A percentile compares a stretch with the other conserved stretches of the same genome.
Conservation (phyloP, 371 early-diverging fungal genomes). For the Mortierella sp. region DNA sequence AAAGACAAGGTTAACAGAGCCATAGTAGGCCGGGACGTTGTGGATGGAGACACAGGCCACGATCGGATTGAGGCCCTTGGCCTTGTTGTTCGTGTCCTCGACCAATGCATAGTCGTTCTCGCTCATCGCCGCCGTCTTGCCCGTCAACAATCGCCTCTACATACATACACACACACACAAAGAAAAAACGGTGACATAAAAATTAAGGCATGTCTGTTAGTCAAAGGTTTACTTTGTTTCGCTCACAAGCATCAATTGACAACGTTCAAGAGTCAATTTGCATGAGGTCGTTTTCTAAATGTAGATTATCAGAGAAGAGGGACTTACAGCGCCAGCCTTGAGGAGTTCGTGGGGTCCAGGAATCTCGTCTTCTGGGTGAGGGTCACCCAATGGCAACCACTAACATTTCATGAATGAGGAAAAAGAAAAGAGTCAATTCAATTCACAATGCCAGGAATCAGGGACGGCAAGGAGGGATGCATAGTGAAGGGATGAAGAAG, state of each 20-base stretch:
- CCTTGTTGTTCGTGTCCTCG: constrained; percentile 31
- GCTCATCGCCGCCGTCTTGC: constrained; percentile 31
- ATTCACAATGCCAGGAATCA: background rate
- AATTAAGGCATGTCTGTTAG: background rate
- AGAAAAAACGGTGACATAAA: background rate
- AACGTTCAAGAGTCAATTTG: background rate
- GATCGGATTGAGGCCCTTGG: constrained; percentile 42
- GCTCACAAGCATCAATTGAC: background rate
- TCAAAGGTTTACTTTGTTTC: background rate
- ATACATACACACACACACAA: background rate
- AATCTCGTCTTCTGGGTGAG: constrained; percentile 17
- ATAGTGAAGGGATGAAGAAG: background rate
- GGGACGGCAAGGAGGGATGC: too few species aligned
- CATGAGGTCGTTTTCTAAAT: background rate
- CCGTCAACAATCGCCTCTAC: constrained; percentile 36
- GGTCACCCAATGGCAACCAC: constrained; percentile 39
- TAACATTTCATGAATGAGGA: background rate
- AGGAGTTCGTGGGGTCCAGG: constrained; percentile 29
- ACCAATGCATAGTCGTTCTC: constrained; percentile 47
- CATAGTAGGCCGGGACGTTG: constrained; percentile 25
- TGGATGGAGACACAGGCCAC: constrained; percentile 47
- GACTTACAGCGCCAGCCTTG: constrained; percentile 25
- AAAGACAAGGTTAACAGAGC: constrained; percentile 32
- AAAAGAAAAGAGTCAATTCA: background rate
- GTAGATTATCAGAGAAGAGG: background rate